Conservation (phyloP, 2,329 filamentous ascomycete species). For the Colletotrichum plurivorum region DNA sequence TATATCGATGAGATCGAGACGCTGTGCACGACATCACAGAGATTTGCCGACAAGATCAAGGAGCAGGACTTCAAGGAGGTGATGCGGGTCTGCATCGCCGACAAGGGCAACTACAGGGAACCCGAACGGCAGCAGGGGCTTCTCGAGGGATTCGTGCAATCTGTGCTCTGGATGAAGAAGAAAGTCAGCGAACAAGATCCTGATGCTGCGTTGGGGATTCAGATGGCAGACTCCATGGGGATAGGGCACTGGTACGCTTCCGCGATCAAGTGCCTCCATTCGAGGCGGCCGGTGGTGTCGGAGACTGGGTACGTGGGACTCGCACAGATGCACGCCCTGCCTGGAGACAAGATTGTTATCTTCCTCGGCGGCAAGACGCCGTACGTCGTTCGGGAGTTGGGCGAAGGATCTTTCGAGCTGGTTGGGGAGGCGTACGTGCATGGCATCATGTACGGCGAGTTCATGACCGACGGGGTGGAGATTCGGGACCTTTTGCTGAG, state of each 20-base stretch:
- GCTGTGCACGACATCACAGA: constrained; percentile 2
- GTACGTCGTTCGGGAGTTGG: constrained; percentile 22
- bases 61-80: constrained; percentile 6
- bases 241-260: constrained; percentile 15
- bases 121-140: constrained; percentile 15
- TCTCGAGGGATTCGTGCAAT: constrained; percentile 6
- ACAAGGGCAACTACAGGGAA: constrained; percentile 7
- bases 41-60: not conserved
- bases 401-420: not conserved
- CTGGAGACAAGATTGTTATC: constrained; percentile 24
- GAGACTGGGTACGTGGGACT: constrained; percentile 28
- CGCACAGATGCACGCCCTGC: constrained; percentile 8
- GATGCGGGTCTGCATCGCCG: constrained; percentile 21
- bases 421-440: constrained; percentile 30
- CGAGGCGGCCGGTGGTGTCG: constrained; percentile 13
- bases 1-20: constrained; percentile 9
- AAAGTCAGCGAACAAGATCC: not conserved
- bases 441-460: constrained; percentile 28
- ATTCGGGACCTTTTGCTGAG: not conserved
- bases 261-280: constrained; percentile 18
- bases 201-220: not conserved
- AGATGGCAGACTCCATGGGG: not conserved
- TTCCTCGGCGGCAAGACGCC: constrained; percentile 36
- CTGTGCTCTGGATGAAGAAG: constrained; percentile 1
- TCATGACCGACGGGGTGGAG: constrained; percentile 7